phyloP scores from a whole-genome alignment of 768 basidiomycete genomes.

The Lactifluus volemus region DNA sequence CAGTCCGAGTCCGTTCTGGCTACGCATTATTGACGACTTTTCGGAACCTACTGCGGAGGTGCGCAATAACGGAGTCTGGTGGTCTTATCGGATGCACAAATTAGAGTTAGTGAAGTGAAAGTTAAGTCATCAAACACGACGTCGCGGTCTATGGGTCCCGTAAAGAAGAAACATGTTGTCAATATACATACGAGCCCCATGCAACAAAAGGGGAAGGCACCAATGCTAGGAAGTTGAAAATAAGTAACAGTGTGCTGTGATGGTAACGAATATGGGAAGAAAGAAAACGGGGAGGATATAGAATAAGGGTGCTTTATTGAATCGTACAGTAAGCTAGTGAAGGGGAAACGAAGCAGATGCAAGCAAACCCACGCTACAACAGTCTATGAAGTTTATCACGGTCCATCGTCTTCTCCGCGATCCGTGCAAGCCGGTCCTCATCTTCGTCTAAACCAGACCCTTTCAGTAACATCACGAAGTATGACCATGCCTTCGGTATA shows the following conservation, averaged over 20 bases:
- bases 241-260: conserved; percentile 8
- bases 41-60: no score
- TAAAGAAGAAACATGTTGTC: conserved; percentile 2
- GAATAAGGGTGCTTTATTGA: conserved; percentile 7
- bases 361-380: conserved; percentile 13
- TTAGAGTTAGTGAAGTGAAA: no score
- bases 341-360: conserved; percentile 3
- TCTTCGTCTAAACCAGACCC: conserved; percentile 52
- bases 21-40: no score
- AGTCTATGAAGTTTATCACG: conserved; percentile 44
- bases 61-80: no score
- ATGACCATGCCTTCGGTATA: conserved; percentile 74
- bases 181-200: conserved; percentile 2
- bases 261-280: conserved; percentile 14
- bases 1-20: no score
- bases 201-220: neutral
- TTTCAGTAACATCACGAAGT: conserved; percentile 68
- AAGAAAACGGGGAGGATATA: conserved; percentile 12
- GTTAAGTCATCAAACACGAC: neutral
- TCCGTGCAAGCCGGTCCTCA: conserved; percentile 44
- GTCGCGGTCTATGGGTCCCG: neutral
- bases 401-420: conserved; percentile 55
- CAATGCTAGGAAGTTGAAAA: neutral
- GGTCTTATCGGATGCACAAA: no score
- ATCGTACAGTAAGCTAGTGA: conserved; percentile 19